Conservation (phyloP, 306 rosid species). For the Amphicarpaea edgeworthii region DNA sequence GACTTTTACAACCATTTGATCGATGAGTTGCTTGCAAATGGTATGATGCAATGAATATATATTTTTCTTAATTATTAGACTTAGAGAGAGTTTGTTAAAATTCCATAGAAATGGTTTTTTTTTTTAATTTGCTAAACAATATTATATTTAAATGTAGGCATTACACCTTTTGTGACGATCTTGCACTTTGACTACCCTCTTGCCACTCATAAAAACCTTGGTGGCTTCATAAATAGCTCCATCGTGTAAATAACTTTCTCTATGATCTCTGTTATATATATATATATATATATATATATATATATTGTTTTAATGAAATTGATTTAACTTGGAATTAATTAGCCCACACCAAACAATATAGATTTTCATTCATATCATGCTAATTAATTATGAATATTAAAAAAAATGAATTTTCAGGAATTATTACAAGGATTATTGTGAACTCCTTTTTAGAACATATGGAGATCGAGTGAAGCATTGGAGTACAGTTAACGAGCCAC, state of each 20-base stretch:
- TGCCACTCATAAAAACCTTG: neutral
- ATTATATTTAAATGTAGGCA: slow-evolving; percentile 29
- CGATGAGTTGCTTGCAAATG: slow-evolving; percentile 45
- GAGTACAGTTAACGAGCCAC: slow-evolving; percentile 55
- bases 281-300: neutral
- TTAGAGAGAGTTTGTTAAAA: neutral
- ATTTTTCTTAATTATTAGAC: neutral
- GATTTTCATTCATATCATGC: neutral
- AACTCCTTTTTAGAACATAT: slow-evolving; percentile 46
- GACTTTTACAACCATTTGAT: slow-evolving; percentile 50
- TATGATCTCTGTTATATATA: neutral
- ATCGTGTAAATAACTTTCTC: slow-evolving; percentile 48
- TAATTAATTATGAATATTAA: neutral
- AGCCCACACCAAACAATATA: neutral
- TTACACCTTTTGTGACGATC: slow-evolving; percentile 44
- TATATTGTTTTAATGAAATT: neutral
- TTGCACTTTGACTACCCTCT: slow-evolving; percentile 47
- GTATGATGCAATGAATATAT: slow-evolving; percentile 13
- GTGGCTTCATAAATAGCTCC: slow-evolving; percentile 41
- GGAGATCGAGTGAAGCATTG: slow-evolving; percentile 61
- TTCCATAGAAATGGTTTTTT: neutral
- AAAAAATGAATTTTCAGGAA: slow-evolving; percentile 44
- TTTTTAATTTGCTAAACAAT: neutral
- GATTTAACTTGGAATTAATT: neutral
- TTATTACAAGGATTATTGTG: slow-evolving; percentile 49